These are phyloP conservation scores for Eucalyptus rudis DNA, from an alignment of 345 rosid genomes.

Conservation along the genomic window DNA sequence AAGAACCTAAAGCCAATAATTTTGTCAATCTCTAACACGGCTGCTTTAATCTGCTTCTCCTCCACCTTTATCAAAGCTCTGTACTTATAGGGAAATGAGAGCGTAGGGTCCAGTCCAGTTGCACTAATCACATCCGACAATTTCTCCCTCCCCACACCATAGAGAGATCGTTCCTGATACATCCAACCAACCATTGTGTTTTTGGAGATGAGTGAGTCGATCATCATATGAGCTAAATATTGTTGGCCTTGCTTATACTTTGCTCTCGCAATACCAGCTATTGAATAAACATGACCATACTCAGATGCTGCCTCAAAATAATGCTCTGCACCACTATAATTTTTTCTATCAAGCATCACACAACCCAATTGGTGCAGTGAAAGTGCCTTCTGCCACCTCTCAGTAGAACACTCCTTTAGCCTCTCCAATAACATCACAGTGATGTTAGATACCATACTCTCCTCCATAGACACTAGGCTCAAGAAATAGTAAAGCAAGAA, in stretches of 20 bases:
- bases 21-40: slow-evolving; percentile 58
- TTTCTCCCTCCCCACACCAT: slow-evolving; percentile 48
- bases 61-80: slow-evolving; percentile 56
- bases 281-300: slow-evolving; percentile 72
- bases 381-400: slow-evolving; percentile 71
- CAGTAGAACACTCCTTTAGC: slow-evolving; percentile 44
- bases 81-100: slow-evolving; percentile 69
- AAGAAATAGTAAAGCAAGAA: slow-evolving; percentile 78
- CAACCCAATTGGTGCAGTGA: slow-evolving; percentile 77
- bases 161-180: slow-evolving; percentile 83
- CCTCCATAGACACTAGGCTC: slow-evolving; percentile 70
- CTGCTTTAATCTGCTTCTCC: slow-evolving; percentile 47
- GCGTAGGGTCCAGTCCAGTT: slow-evolving; percentile 75
- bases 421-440: slow-evolving; percentile 51
- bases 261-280: slow-evolving; percentile 73
- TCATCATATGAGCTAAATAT: slow-evolving; percentile 55
- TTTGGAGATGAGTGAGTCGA: slow-evolving; percentile 44
- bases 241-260: slow-evolving; percentile 65
- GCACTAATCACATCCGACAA: slow-evolving; percentile 50
- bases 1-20: slow-evolving; percentile 58
- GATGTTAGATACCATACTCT: slow-evolving; percentile 23
- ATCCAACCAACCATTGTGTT: slow-evolving; percentile 84
- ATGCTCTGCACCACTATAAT: slow-evolving; percentile 38
- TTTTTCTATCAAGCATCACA: slow-evolving; percentile 52
- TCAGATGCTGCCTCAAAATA: slow-evolving; percentile 64